Base-by-base conservation (phyloP, 2,329 filamentous ascomycete species). In the Stachybotrys elegans region DNA sequence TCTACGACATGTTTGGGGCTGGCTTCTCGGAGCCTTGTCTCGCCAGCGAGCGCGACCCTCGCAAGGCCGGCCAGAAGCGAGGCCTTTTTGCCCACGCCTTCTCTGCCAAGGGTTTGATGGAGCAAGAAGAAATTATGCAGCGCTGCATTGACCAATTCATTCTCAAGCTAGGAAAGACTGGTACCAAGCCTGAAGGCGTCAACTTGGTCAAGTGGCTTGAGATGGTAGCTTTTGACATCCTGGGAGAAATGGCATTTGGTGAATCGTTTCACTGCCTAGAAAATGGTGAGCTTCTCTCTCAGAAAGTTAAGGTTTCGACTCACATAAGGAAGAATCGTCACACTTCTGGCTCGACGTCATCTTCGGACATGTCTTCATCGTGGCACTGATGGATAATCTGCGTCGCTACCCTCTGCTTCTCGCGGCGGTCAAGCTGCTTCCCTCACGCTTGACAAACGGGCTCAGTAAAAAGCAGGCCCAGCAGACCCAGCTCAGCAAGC, bases 161-260 rank as follows among this genome's bases (percentile, higher is more conserved):
- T 14, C 11, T 4, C 9, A 9, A 21, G 7, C 5, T 39, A 4
- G 36, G 36, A 12, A 4, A 39, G 5, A 21, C 9, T 39, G 36
- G 36, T 6, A 14, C 9, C 14, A 21, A 16, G 5, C 6, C 36
- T 13, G 14, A 16, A 22, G 36, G 36, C 4, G 8, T 39, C 4
- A 39, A 39, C n/a, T 22, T 39, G 36, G 23, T 21, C 17, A 39
- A 39, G n/a, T 39, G 36, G 36, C 4, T 4, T 4, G 36, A 39
- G 17, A 39, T 39, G 36, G 5, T 39, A 5, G 36, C 36, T 4
- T 39, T 39, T 23, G 36, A 39, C 6, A 39, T 39, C 11, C 36
- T 39, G 8, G 36, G 36, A 39, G 36, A 39, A n/a, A 39, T 39
- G 36, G 36, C 36, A 11, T 39, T 22, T 39, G 36, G 36, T 4